These are phyloP conservation scores for Cyclotella baltica DNA, from an alignment of 108 stramenopile species.

Conservation along the genomic window DNA sequence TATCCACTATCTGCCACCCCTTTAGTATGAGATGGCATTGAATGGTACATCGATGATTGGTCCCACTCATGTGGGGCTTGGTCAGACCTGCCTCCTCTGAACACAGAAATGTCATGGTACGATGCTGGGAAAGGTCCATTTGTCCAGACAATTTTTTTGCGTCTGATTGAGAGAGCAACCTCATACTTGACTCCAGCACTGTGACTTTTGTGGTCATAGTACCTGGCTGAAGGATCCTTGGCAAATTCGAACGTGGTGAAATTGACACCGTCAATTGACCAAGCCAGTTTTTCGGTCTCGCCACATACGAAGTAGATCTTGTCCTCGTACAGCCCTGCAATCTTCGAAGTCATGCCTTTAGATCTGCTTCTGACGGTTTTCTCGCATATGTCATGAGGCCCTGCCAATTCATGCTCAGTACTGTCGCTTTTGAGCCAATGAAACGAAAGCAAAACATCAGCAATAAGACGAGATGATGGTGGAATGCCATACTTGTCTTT, in stretches of 20 bases:
- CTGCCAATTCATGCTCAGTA: too few relatives aligned
- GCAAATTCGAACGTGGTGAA: neutral
- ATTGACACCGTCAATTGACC: neutral
- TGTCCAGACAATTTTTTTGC: neutral
- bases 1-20: neutral
- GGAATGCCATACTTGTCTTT: too few relatives aligned
- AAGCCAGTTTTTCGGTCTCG: neutral
- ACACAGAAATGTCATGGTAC: neutral
- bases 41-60: neutral
- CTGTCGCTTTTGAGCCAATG: too few relatives aligned
- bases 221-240: neutral
- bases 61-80: neutral
- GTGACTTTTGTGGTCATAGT: conserved; percentile 8
- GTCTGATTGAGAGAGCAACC: neutral
- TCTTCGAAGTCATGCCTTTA: neutral
- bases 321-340: neutral
- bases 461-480: too few relatives aligned
- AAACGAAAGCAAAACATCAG: too few relatives aligned
- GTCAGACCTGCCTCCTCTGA: neutral
- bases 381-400: too few relatives aligned
- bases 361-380: neutral
- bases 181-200: neutral
- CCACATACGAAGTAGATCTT: neutral
- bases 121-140: neutral
- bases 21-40: neutral